These are phyloP conservation scores for Claviceps sorghi DNA, from an alignment of 2,329 filamentous ascomycete genomes.

Conservation along the genomic window DNA sequence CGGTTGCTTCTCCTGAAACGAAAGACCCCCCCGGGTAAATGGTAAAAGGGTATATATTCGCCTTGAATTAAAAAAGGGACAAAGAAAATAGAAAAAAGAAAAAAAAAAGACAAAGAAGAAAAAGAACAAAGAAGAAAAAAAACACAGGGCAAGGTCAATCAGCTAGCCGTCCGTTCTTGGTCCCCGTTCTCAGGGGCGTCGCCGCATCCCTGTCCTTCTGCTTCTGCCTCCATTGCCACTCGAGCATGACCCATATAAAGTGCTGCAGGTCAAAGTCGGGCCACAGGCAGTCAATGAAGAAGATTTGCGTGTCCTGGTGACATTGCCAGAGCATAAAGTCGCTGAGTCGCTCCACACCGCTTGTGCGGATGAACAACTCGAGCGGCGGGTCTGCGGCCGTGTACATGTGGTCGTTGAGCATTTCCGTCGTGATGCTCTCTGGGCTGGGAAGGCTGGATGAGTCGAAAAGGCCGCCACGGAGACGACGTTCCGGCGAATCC, in stretches of 20 bases:
- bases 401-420: conserved; percentile 74
- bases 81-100: background rate
- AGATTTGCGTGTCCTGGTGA: conserved; percentile 80
- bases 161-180: conserved; percentile 1
- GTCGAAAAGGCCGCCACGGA: conserved; percentile 17
- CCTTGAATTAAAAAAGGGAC: background rate
- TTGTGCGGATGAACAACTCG: conserved; percentile 83
- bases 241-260: conserved; percentile 80
- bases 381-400: conserved; percentile 74
- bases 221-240: conserved; percentile 65
- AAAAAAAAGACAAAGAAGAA: too few relatives aligned
- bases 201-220: conserved; percentile 36
- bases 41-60: background rate
- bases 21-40: background rate
- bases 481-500: conserved; percentile 33
- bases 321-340: conserved; percentile 99
- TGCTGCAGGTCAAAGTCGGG: conserved; percentile 91
- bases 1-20: background rate
- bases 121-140: background rate
- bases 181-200: conserved; percentile 2
- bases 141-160: background rate
- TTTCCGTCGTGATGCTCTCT: conserved; percentile 73
- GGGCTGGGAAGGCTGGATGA: conserved; percentile 47
- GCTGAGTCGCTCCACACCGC: conserved; percentile 79
- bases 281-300: conserved; percentile 87